Conservation (phyloP, 202 grass and related monocot species). For the Hordeum pubiflorum region DNA sequence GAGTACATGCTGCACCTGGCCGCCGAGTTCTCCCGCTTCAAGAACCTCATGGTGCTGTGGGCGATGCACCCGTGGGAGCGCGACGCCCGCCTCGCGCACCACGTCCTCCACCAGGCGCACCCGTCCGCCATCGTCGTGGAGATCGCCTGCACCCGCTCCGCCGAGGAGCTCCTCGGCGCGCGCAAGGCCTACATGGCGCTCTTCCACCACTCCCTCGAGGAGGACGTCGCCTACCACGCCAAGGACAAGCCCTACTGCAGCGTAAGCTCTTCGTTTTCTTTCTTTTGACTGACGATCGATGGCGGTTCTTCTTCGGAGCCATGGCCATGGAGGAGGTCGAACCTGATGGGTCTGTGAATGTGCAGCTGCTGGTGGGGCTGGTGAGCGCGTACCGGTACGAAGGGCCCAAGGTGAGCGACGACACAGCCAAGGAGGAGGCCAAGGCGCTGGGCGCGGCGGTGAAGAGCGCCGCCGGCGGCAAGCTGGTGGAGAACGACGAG, state of each 20-base stretch:
- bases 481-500: slow-evolving; percentile 52
- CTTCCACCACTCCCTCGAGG: slow-evolving; percentile 85
- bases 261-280: slow-evolving; percentile 19
- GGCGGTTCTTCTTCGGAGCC: not conserved
- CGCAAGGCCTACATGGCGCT: slow-evolving; percentile 79
- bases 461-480: slow-evolving; percentile 32
- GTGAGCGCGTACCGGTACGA: slow-evolving; percentile 90
- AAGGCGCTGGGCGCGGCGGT: slow-evolving; percentile 50
- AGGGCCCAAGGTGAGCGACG: slow-evolving; percentile 48
- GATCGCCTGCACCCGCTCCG: slow-evolving; percentile 66
- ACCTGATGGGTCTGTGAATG: not conserved
- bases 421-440: slow-evolving; percentile 55
- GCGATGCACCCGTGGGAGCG: slow-evolving; percentile 95
- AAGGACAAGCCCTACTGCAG: slow-evolving; percentile 59
- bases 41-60: slow-evolving; percentile 83
- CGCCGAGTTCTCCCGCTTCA: slow-evolving; percentile 79
- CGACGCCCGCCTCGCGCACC: slow-evolving; percentile 70
- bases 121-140: slow-evolving; percentile 53
- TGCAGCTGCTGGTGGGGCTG: slow-evolving; percentile 70
- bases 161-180: slow-evolving; percentile 76
- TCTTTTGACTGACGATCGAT: not conserved
- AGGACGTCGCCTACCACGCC: slow-evolving; percentile 75
- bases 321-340: not conserved
- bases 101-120: slow-evolving; percentile 65
- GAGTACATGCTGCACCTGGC: slow-evolving; percentile 50